These are phyloP conservation scores for Biscogniauxia mediterranea DNA, from an alignment of 2,329 filamentous ascomycete species.

Conservation along the genomic window DNA sequence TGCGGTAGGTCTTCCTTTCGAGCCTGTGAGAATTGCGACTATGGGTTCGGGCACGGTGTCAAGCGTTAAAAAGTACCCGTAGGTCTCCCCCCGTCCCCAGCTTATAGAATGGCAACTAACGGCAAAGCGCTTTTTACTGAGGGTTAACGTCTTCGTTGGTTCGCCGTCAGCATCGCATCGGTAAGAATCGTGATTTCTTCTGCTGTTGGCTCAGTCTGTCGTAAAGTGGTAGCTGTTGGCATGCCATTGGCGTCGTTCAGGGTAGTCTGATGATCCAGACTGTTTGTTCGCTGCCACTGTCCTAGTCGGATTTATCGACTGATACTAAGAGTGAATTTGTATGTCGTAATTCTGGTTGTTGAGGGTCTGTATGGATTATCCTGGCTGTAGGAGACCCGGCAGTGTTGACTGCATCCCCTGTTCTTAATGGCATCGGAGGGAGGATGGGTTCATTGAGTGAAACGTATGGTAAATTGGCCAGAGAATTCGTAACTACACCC, in stretches of 20 bases:
- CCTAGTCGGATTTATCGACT: neutral
- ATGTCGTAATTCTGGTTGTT: neutral
- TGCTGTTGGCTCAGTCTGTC: conserved; percentile 1
- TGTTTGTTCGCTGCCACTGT: neutral
- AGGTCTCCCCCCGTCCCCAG: conserved; percentile 6
- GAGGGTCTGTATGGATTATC: neutral
- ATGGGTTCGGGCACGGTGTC: conserved; percentile 1
- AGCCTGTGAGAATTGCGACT: conserved; percentile 4
- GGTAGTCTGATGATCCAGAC: neutral
- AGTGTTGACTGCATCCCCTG: too few species aligned
- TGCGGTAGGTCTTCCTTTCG: neutral
- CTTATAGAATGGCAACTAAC: conserved; percentile 2
- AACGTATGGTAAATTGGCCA: neutral
- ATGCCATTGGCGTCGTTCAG: conserved; percentile 6
- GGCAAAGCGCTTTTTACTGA: conserved; percentile 1
- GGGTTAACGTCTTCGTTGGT: conserved; percentile 7
- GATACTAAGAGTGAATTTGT: neutral
- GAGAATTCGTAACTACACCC: neutral
- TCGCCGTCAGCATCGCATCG: conserved; percentile 6
- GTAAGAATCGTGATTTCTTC: conserved; percentile 7
- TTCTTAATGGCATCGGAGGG: neutral
- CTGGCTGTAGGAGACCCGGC: neutral
- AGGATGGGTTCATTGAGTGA: neutral
- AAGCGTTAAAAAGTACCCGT: conserved; percentile 5
- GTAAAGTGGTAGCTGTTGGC: conserved; percentile 5